A percentile compares a stretch with the other conserved stretches of the same genome.
Evolutionary conservation across 352 stramenopile species (phyloP).

Genomic region (Pythium myriotylum): DNA sequence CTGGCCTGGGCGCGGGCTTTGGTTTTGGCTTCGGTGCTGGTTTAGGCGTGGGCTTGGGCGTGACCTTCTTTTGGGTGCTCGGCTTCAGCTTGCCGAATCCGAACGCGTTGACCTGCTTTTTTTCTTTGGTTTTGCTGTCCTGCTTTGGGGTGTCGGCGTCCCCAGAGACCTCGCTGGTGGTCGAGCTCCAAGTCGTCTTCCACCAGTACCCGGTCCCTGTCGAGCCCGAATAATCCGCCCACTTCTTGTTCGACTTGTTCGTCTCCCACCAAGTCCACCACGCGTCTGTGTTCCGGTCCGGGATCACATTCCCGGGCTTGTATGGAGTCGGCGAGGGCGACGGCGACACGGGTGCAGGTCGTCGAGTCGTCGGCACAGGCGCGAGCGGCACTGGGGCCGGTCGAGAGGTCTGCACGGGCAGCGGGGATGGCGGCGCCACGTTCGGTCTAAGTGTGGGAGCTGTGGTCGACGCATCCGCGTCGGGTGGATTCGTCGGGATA

Average conservation of each 20-base stretch:
- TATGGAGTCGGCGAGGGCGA: constrained; percentile 4
- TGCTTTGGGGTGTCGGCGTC: constrained; percentile 6
- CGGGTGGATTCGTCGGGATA: neutral
- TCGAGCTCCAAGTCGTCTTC: neutral
- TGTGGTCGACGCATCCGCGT: neutral
- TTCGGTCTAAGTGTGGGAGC: neutral
- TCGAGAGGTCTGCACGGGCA: neutral
- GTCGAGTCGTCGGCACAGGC: neutral
- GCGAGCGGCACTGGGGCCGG: neutral
- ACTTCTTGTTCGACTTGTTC: constrained; percentile 21
- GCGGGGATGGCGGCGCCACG: neutral
- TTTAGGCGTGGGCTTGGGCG: constrained; percentile 1
- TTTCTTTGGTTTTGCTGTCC: neutral
- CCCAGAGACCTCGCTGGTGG: neutral
- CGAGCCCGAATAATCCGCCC: constrained; percentile 8
- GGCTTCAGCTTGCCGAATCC: no score
- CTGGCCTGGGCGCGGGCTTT: neutral
- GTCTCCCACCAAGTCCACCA: constrained; percentile 21
- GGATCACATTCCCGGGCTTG: constrained; percentile 11
- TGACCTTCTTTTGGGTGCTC: constrained; percentile 1
- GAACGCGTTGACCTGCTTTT: neutral
- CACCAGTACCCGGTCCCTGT: constrained; percentile 21
- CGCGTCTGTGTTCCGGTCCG: constrained; percentile 9
- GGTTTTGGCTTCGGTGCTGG: neutral
- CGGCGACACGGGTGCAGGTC: neutral